A percentile compares a stretch with the other conserved stretches of the same genome.
Evolutionary conservation across 2,329 filamentous ascomycete genomes (phyloP).

Genomic region (Botrytis paeoniae): DNA sequence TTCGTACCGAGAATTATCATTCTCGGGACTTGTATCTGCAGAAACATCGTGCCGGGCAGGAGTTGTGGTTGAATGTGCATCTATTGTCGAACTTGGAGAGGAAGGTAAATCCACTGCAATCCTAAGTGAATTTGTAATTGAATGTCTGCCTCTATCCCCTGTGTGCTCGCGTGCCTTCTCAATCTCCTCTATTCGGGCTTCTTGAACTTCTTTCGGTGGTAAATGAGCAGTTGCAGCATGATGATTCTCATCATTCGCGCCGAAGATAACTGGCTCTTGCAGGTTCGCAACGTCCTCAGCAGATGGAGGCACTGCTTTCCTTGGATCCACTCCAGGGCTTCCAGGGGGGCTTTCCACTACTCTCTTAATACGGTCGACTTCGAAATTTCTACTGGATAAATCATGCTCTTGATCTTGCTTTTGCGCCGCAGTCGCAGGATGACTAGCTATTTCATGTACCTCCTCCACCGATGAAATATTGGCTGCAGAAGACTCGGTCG

Average conservation of each 20-base stretch:
- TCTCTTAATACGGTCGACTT: conserved; percentile 31
- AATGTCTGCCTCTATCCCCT: conserved; percentile 35
- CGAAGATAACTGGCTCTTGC: conserved; percentile 31
- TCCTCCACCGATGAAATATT: conserved; percentile 31
- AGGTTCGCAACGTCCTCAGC: conserved; percentile 38
- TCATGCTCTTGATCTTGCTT: conserved; percentile 18
- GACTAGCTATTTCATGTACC: conserved; percentile 27
- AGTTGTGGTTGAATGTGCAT: conserved; percentile 68
- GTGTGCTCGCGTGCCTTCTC: conserved; percentile 39
- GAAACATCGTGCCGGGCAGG: conserved; percentile 66
- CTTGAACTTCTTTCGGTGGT: conserved; percentile 49
- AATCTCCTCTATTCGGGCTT: conserved; percentile 40
- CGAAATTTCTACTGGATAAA: conserved; percentile 25
- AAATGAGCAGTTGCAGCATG: conserved; percentile 43
- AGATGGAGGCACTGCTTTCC: conserved; percentile 36
- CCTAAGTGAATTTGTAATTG: conserved; percentile 39
- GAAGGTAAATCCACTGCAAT: conserved; percentile 47
- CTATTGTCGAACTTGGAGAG: conserved; percentile 63
- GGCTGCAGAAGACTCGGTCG: conserved; percentile 27
- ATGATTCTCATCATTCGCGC: conserved; percentile 30
- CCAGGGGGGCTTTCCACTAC: conserved; percentile 33
- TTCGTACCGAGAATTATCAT: conserved; percentile 58
- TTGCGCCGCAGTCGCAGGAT: conserved; percentile 20
- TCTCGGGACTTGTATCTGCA: conserved; percentile 71
- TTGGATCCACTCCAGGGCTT: conserved; percentile 37